Evolutionary conservation across 306 rosid species (phyloP).

Genomic region (Neltuma alba): DNA sequence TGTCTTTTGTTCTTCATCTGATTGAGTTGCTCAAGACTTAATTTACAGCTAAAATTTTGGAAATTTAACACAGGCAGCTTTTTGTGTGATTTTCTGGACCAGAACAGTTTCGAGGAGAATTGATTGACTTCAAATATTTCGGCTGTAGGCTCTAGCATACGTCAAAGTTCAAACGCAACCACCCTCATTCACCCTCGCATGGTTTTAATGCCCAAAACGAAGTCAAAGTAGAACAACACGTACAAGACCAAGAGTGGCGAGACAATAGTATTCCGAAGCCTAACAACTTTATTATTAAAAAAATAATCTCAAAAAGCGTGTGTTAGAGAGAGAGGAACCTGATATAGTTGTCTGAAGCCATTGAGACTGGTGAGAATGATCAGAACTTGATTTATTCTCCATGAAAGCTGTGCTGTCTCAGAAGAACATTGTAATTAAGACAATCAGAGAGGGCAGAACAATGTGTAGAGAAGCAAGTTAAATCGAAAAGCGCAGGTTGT

Average conservation of each 20-base stretch:
- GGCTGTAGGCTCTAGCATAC: background rate
- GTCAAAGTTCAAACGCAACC: background rate
- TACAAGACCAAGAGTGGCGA: background rate
- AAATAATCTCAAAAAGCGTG: background rate
- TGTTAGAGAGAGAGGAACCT: conserved; percentile 32
- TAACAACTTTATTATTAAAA: background rate
- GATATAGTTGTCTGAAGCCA: conserved; percentile 57
- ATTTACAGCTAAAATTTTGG: background rate
- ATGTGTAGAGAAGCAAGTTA: background rate
- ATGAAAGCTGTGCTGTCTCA: conserved; percentile 29
- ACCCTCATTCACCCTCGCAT: background rate
- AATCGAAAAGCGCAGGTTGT: background rate
- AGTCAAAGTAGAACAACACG: conserved; percentile 9
- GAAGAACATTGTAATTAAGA: conserved; percentile 8
- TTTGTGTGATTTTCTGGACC: background rate
- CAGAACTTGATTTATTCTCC: conserved; percentile 42
- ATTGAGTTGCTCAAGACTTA: background rate
- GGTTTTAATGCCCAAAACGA: background rate
- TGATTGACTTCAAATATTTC: conserved; percentile 1
- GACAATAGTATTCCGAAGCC: background rate
- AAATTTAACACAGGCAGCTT: background rate
- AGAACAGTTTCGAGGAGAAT: background rate
- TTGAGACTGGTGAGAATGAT: conserved; percentile 36
- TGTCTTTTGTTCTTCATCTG: background rate
- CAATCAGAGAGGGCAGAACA: background rate